A percentile compares a stretch with the other conserved stretches of the same genome.
Conservation (phyloP, 2,329 filamentous ascomycete genomes). For the Cladorrhinum sp. region DNA sequence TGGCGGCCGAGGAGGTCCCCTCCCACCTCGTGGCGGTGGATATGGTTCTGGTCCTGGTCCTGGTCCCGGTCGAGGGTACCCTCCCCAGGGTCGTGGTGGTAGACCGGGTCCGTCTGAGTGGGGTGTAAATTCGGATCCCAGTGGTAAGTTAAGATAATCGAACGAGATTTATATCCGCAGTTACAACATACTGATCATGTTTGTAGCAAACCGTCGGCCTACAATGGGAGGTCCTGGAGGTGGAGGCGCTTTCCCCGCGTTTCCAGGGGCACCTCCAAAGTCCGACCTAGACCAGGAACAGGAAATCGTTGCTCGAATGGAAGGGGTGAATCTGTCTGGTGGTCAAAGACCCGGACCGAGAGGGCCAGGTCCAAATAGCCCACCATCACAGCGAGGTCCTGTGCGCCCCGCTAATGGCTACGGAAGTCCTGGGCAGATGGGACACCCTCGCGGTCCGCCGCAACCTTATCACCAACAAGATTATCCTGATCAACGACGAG, state of each 20-base stretch:
- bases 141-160: slow-evolving; percentile 34
- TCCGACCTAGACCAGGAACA: slow-evolving; percentile 42
- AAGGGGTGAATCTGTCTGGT: slow-evolving; percentile 38
- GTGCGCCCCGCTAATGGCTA: slow-evolving; percentile 34
- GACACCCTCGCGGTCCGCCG: slow-evolving; percentile 34
- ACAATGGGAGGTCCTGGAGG: slow-evolving; percentile 33
- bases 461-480: slow-evolving; percentile 38
- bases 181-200: slow-evolving; percentile 6
- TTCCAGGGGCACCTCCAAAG: slow-evolving; percentile 40
- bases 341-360: slow-evolving; percentile 30
- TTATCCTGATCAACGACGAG: slow-evolving; percentile 38
- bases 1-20: slow-evolving; percentile 36
- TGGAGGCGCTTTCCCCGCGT: slow-evolving; percentile 42
- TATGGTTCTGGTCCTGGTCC: slow-evolving; percentile 34
- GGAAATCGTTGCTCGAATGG: slow-evolving; percentile 42
- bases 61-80: slow-evolving; percentile 32
- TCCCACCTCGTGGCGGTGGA: slow-evolving; percentile 38
- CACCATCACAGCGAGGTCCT: slow-evolving; percentile 33
- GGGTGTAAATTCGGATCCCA: slow-evolving; percentile 40
- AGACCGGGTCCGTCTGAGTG: slow-evolving; percentile 41
- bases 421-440: slow-evolving; percentile 26
- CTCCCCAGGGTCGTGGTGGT: slow-evolving; percentile 37
- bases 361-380: slow-evolving; percentile 26
- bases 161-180: not conserved
- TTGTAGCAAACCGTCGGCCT: slow-evolving; percentile 30